These are phyloP conservation scores for Nakazawaea ishiwadae DNA, from an alignment of 805 yeast species.

Conservation along the genomic window DNA sequence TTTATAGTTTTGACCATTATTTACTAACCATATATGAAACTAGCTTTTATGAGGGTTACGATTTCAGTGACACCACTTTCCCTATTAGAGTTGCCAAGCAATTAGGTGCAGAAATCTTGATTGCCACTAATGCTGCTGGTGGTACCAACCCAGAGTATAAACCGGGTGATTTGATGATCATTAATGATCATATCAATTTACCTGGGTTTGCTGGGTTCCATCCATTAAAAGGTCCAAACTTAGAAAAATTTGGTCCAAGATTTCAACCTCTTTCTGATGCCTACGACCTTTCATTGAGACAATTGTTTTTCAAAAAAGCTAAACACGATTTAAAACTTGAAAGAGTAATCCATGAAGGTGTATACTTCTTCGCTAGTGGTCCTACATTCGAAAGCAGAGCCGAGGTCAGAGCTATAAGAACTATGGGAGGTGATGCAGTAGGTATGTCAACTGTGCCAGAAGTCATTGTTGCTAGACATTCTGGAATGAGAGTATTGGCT, in stretches of 20 bases:
- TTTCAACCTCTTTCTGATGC: constrained; percentile 89
- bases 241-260: constrained; percentile 76
- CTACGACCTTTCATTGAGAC: constrained; percentile 70
- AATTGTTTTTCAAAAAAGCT: constrained; percentile 52
- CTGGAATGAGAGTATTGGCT: constrained; percentile 79
- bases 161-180: constrained; percentile 89
- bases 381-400: constrained; percentile 94
- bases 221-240: constrained; percentile 84
- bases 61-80: constrained; percentile 75
- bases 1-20: not conserved
- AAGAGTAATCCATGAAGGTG: constrained; percentile 80
- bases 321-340: constrained; percentile 31
- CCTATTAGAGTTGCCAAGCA: constrained; percentile 74
- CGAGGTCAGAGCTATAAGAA: constrained; percentile 71
- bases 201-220: constrained; percentile 90
- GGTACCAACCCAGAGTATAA: constrained; percentile 63
- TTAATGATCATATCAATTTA: constrained; percentile 82
- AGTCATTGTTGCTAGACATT: constrained; percentile 87
- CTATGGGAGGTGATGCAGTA: constrained; percentile 86
- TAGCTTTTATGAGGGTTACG: constrained; percentile 80
- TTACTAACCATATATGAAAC: too few species aligned
- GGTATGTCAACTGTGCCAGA: constrained; percentile 99
- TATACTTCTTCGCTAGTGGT: constrained; percentile 81
- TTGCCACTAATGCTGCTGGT: constrained; percentile 97
- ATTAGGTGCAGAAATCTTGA: constrained; percentile 55